Evolutionary conservation across 2,329 filamentous ascomycete species (phyloP), one percentile per base, ranked within the genome.

Genomic region (Tolypocladium nubicola): DNA sequence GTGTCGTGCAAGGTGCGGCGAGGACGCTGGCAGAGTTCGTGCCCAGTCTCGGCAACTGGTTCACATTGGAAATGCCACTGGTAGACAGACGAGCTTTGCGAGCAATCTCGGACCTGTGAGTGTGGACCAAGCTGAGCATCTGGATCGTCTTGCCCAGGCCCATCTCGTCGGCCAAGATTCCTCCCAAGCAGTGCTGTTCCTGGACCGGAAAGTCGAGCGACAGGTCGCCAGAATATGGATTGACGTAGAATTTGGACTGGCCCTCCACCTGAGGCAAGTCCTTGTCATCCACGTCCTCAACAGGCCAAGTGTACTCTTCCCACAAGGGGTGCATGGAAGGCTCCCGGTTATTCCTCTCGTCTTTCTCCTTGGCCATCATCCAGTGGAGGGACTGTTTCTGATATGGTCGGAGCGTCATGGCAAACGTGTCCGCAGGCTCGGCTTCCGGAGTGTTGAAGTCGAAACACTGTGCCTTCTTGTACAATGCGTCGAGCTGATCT

Each of bases 101-200:
- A 4, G 77, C 75, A 16, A 76, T 67, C 26, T 86, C 78, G 4
- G 84, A 86, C 60, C 82, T 84, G 68, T 97, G 89, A 0, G 89
- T 84, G 69, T 99, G 94, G 6, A 99, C 82, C 54, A 99, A 76
- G 72, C 90, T 94, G 60, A 99, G 83, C 91, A 99, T 97, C 68
- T 99, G 93, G 56, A 99, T 97, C 0, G 94, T 99, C 75, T 99
- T 99, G 39, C 94, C 94, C 2, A 99, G 78, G 52, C 94, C 94
- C 94, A 99, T 99, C 72, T 97, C 89, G 66, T 99, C 94, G 10
- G 94, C 94, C 47, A 99, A 76, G 58, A 99, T 89, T 7, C 94
- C 94, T 50, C 94, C 94, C 0, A 96, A 77, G 63, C 94, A 99
- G 68, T 95, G 90, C 67, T 97, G 94, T 66, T 97, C 90, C 68